phyloP scores from a whole-genome alignment of 2,329 filamentous ascomycete genomes.

The Chaetomiaceae sp. region DNA sequence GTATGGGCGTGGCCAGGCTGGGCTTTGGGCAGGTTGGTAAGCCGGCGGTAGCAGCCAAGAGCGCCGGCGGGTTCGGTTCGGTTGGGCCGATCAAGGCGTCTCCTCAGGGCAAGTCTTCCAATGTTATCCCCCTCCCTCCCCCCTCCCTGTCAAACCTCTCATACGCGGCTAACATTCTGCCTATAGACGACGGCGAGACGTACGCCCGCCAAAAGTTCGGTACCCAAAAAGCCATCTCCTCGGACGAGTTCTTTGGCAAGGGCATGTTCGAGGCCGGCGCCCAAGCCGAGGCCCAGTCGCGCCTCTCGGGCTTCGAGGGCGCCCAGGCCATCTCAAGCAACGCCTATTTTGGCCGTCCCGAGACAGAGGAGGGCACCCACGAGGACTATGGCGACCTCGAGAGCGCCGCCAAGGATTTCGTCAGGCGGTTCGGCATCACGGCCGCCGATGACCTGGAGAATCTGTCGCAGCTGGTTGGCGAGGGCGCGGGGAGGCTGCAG shows the following conservation, averaged over 20 bases:
- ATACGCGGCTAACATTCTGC: slow-evolving; percentile 21
- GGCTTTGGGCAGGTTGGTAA: slow-evolving; percentile 80
- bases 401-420: slow-evolving; percentile 90
- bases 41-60: slow-evolving; percentile 50
- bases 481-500: slow-evolving; percentile 80
- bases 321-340: slow-evolving; percentile 91
- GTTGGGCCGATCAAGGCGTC: slow-evolving; percentile 69
- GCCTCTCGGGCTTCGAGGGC: slow-evolving; percentile 89
- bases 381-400: slow-evolving; percentile 91
- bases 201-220: slow-evolving; percentile 89
- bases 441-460: slow-evolving; percentile 96
- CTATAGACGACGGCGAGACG: slow-evolving; percentile 68
- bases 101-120: slow-evolving; percentile 55
- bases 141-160: neutral
- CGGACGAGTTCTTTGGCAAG: slow-evolving; percentile 96
- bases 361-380: slow-evolving; percentile 57
- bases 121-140: neutral
- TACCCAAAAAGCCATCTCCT: slow-evolving; percentile 89
- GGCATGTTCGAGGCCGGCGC: slow-evolving; percentile 75
- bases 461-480: slow-evolving; percentile 73
- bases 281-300: slow-evolving; percentile 78
- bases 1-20: slow-evolving; percentile 80
- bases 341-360: slow-evolving; percentile 91
- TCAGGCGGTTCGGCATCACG: slow-evolving; percentile 90
- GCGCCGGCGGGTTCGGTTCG: slow-evolving; percentile 81